Evolutionary conservation across 1,284 basidiomycete genomes (phyloP).

Genomic region (Fomitiporia mediterranea): DNA sequence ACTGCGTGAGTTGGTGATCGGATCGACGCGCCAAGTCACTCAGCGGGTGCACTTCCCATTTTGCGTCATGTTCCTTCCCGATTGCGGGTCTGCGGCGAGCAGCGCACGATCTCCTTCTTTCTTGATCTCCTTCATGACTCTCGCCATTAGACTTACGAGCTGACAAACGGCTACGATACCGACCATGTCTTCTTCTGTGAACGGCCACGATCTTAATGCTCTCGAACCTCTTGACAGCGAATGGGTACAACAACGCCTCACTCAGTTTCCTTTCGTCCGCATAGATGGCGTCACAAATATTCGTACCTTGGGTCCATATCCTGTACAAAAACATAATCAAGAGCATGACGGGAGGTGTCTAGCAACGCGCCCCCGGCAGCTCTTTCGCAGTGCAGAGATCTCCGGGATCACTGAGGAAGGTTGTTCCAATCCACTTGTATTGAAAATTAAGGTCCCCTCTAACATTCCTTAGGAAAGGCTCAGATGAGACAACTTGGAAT

Average conservation of each 20-base stretch:
- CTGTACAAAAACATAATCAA: conserved; percentile 32
- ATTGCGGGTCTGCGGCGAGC: not conserved
- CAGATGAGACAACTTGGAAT: conserved; percentile 58
- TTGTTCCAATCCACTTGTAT: conserved; percentile 25
- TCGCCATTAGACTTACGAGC: not conserved
- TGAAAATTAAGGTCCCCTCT: not conserved
- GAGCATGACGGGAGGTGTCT: conserved; percentile 33
- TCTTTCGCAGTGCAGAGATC: conserved; percentile 66
- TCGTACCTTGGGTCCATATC: conserved; percentile 62
- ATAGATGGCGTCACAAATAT: conserved; percentile 68
- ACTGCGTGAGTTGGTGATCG: too few species aligned
- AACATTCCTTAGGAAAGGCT: conserved; percentile 43
- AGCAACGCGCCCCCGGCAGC: conserved; percentile 49
- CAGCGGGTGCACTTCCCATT: not conserved
- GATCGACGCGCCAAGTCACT: too few species aligned
- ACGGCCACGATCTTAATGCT: conserved; percentile 6
- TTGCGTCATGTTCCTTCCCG: conserved; percentile 5
- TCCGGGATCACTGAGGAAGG: conserved; percentile 64
- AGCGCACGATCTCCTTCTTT: not conserved
- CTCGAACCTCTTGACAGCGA: conserved; percentile 60
- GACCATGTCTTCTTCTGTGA: conserved; percentile 2
- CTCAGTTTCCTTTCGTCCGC: conserved; percentile 59
- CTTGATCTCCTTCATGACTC: not conserved
- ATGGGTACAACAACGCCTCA: conserved; percentile 57
- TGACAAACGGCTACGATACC: not conserved